Percentiles rank a stretch among this genome's conserved stretches.
phyloP scores from a whole-genome alignment of 768 basidiomycete species.

The Dacryopinax primogenitus region DNA sequence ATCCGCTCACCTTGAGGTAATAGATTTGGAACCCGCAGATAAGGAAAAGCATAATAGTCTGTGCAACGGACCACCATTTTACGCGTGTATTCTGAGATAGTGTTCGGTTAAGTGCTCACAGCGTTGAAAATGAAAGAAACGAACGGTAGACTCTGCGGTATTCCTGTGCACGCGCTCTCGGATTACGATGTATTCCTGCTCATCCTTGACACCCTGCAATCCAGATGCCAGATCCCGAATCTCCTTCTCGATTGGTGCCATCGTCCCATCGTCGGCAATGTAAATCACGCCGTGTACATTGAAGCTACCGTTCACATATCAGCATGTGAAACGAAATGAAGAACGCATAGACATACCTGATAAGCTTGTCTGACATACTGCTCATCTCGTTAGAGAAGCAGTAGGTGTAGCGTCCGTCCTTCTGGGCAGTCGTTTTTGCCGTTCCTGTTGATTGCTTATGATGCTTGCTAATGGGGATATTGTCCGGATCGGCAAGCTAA shows the following conservation, averaged over 20 bases:
- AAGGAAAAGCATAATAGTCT: constrained; percentile 70
- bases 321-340: constrained; percentile 9
- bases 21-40: constrained; percentile 97
- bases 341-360: constrained; percentile 46
- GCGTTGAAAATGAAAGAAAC: neutral
- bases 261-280: constrained; percentile 76
- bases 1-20: constrained; percentile 65
- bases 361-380: constrained; percentile 85
- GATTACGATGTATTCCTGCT: constrained; percentile 96
- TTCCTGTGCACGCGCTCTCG: constrained; percentile 86
- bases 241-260: constrained; percentile 93
- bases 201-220: constrained; percentile 84
- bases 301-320: constrained; percentile 47
- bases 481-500: constrained; percentile 71
- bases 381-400: constrained; percentile 99
- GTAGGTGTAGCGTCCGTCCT: constrained; percentile 81
- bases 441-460: constrained; percentile 82
- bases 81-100: constrained; percentile 58
- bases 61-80: constrained; percentile 97
- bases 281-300: constrained; percentile 97
- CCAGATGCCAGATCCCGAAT: constrained; percentile 73
- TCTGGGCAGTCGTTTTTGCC: constrained; percentile 70
- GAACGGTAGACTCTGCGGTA: constrained; percentile 68
- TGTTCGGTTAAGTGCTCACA: constrained; percentile 16
- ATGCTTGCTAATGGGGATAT: constrained; percentile 57